Base-by-base conservation (phyloP, 495 filamentous ascomycete species). In the Tuber magnatum region DNA sequence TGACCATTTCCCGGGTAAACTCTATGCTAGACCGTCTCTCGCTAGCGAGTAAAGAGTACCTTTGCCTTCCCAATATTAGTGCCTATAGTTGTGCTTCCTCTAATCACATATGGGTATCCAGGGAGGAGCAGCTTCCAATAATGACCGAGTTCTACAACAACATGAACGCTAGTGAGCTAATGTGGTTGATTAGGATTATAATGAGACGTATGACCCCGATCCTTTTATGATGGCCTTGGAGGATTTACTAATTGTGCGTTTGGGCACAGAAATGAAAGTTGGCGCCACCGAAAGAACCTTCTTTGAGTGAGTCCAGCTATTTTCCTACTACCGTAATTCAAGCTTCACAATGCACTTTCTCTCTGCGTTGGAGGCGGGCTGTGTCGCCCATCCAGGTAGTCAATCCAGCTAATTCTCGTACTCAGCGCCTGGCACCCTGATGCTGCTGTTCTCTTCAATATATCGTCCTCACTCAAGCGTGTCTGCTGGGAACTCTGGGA, bases 401-500 rank as follows among this genome's bases (percentile, higher is more conserved):
- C 44, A 24, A 35, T 20, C n/a, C 46, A 28, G n/a, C 48, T 73
- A 46, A 70, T 46, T 48, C 16, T 41, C 4, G 38, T 41, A 20
- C 39, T 40, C 9, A 79, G 77, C 71, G 72, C 77, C 69, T 98
- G 94, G 94, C 95, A 99, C 84, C 92, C 93, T 0, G 94, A 98
- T 83, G 96, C 91, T 1, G 94, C 96, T 82, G 91, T 87, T 61
- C 84, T 98, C 32, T 98, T 96, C 84, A 97, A 91, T 77, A 91
- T 97, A 24, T 97, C 94, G 3, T 94, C 92, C 61, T 97, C 91
- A 80, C 86, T 99, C 74, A 88, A 93, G 41, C 87, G 95, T 38
- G 94, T 99, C 3, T 99, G 95, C 79, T 98, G 95, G 95, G 96
- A 98, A 83, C 86, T 99, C 14, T 90, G 88, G 77, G 92, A 98